Percentiles rank a stretch among this genome's conserved stretches.
Conservation (phyloP, 2,329 filamentous ascomycete genomes). For the Paracorniculantispora psalliotae region DNA sequence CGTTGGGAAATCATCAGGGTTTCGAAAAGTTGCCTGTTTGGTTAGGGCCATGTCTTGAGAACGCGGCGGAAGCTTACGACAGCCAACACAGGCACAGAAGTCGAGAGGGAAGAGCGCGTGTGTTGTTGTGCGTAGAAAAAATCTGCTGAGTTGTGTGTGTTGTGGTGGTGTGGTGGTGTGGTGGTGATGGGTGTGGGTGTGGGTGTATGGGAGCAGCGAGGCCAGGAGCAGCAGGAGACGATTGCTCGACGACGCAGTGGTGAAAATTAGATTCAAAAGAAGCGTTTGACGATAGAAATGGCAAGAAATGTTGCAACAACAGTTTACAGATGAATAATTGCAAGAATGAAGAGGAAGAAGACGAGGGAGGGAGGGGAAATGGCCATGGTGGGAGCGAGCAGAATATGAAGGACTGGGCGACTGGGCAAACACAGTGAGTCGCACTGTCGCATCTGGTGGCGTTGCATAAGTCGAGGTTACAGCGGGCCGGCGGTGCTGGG, state of each 20-base stretch:
- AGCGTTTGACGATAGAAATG: not conserved
- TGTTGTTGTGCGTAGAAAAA: slow-evolving; percentile 19
- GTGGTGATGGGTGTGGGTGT: not conserved
- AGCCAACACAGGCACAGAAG: slow-evolving; percentile 32
- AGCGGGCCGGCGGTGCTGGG: not conserved
- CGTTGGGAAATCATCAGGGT: slow-evolving; percentile 73
- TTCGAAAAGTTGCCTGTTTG: slow-evolving; percentile 46
- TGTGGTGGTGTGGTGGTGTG: not conserved
- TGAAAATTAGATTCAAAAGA: not conserved
- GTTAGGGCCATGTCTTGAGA: slow-evolving; percentile 48
- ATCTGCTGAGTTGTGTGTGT: not conserved
- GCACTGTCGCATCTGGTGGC: slow-evolving; percentile 15
- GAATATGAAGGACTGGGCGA: slow-evolving; percentile 10
- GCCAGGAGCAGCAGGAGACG: not conserved
- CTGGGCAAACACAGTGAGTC: slow-evolving; percentile 10
- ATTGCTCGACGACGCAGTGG: not conserved
- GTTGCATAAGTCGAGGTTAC: slow-evolving; percentile 13
- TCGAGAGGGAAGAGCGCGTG: slow-evolving; percentile 15
- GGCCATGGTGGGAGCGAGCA: slow-evolving; percentile 11
- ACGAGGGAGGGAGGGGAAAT: slow-evolving; percentile 16
- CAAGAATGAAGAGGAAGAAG: slow-evolving; percentile 8
- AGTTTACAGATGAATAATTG: not conserved
- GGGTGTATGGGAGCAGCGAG: not conserved
- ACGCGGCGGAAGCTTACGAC: slow-evolving; percentile 41
- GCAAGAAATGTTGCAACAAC: not conserved